phyloP scores from a whole-genome alignment of 805 yeast genomes.

The Myxozyma melibiosi region DNA sequence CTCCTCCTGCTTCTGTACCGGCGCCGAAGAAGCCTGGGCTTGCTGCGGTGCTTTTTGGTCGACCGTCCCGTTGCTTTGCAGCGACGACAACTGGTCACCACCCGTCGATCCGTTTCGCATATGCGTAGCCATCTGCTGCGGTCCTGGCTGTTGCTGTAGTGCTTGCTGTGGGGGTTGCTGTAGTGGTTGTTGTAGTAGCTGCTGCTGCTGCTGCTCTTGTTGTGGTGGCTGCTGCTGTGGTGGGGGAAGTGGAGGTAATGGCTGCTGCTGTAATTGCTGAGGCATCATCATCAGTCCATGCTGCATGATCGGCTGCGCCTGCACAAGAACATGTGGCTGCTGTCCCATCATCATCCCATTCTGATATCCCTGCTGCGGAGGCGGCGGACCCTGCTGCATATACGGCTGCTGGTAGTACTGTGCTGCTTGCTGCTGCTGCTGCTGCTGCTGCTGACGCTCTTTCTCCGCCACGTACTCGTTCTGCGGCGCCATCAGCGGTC shows the following conservation, averaged over 20 bases:
- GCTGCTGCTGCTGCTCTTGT: slow-evolving; percentile 4
- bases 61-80: too few species aligned
- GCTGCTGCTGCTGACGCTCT: slow-evolving; percentile 4
- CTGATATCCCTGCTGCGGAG: not conserved
- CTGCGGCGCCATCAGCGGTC: slow-evolving; percentile 10
- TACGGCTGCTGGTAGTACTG: not conserved
- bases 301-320: slow-evolving; percentile 1
- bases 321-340: not conserved
- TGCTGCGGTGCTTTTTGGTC: too few species aligned
- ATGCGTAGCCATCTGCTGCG: too few species aligned
- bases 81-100: too few species aligned
- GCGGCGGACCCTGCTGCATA: not conserved
- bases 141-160: not conserved
- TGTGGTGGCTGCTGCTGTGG: not conserved
- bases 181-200: not conserved
- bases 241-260: not conserved
- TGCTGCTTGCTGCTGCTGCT: slow-evolving; percentile 3
- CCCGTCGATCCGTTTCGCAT: too few species aligned
- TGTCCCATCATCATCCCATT: slow-evolving; percentile 1
- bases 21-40: too few species aligned
- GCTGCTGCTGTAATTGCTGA: not conserved
- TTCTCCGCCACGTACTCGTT: slow-evolving; percentile 7
- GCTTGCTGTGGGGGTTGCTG: not conserved
- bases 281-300: not conserved
- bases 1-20: too few species aligned